phyloP scores from a whole-genome alignment of 225 moss, liverwort and hornwort species.

The Bryum argenteum region DNA sequence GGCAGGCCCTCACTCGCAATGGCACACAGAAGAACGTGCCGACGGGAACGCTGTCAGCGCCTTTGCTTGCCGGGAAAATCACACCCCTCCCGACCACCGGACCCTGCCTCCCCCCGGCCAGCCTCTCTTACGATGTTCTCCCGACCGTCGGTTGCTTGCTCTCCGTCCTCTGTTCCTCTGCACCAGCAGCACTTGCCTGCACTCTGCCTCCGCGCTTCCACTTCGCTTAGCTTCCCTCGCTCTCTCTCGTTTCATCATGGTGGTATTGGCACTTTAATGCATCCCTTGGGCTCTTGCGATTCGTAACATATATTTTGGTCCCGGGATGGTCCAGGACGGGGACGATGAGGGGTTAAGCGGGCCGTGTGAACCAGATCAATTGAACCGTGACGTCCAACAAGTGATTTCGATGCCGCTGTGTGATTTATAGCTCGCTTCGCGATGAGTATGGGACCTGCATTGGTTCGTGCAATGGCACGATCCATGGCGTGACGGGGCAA shows the following conservation, averaged over 20 bases:
- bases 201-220: slow-evolving; percentile 15
- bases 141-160: slow-evolving; percentile 1
- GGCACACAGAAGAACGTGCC: slow-evolving; percentile 38
- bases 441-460: slow-evolving; percentile 37
- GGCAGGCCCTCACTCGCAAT: background rate
- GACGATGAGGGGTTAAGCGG: slow-evolving; percentile 31
- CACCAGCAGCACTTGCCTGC: slow-evolving; percentile 4
- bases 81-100: slow-evolving; percentile 14
- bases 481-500: slow-evolving; percentile 33
- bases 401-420: slow-evolving; percentile 6
- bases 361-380: slow-evolving; percentile 44
- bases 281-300: slow-evolving; percentile 25
- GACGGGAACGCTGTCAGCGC: slow-evolving; percentile 45
- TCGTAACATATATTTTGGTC: slow-evolving; percentile 24
- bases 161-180: slow-evolving; percentile 17
- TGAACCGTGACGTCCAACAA: slow-evolving; percentile 3
- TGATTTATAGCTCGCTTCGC: slow-evolving; percentile 7
- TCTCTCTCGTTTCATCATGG: slow-evolving; percentile 26
- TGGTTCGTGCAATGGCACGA: slow-evolving; percentile 23
- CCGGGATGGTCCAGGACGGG: slow-evolving; percentile 33
- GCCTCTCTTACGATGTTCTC: fast-evolving
- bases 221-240: background rate
- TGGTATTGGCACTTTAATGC: slow-evolving; percentile 5
- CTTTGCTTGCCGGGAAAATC: slow-evolving; percentile 53
- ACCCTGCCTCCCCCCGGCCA: fast-evolving